phyloP scores from a whole-genome alignment of 2,329 filamentous ascomycete species.

The Aotearoamyces nothofagi region DNA sequence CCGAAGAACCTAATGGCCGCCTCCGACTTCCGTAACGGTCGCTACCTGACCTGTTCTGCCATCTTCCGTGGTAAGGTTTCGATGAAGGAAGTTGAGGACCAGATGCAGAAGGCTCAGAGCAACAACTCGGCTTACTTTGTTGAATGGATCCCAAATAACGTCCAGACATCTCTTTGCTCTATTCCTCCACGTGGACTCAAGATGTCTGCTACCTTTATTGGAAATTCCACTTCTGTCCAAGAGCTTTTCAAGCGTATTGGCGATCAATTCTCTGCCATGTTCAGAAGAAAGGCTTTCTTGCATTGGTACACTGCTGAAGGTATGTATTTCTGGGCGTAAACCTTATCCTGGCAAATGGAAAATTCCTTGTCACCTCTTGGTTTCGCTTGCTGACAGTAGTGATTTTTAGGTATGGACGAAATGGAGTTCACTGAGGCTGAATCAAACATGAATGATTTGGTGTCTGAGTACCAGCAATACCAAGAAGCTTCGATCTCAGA shows the following conservation, averaged over 20 bases:
- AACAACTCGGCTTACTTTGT: slow-evolving; percentile 99
- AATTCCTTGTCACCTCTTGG: too few species aligned
- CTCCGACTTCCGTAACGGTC: slow-evolving; percentile 98
- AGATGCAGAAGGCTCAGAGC: slow-evolving; percentile 99
- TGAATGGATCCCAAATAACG: slow-evolving; percentile 99
- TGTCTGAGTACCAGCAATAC: slow-evolving; percentile 99
- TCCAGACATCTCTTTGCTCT: slow-evolving; percentile 97
- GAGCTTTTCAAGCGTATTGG: slow-evolving; percentile 99
- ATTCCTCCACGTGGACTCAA: slow-evolving; percentile 94
- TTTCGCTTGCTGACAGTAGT: too few species aligned
- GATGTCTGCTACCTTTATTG: slow-evolving; percentile 98
- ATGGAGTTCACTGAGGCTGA: slow-evolving; percentile 99
- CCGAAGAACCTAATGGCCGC: slow-evolving; percentile 99
- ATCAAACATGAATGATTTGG: slow-evolving; percentile 99
- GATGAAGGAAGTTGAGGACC: slow-evolving; percentile 99
- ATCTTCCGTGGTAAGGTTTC: slow-evolving; percentile 99
- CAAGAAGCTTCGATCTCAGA: slow-evolving; percentile 97
- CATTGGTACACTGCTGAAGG: slow-evolving; percentile 99
- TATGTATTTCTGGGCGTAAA: too few species aligned
- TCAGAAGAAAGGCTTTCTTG: slow-evolving; percentile 99
- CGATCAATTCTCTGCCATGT: slow-evolving; percentile 99
- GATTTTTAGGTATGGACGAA: slow-evolving; percentile 99
- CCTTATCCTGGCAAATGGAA: too few species aligned
- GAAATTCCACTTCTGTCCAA: slow-evolving; percentile 99
- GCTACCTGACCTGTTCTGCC: slow-evolving; percentile 97